Evolutionary conservation across 768 basidiomycete genomes (phyloP).

Genomic region (Calocybe cyanea): DNA sequence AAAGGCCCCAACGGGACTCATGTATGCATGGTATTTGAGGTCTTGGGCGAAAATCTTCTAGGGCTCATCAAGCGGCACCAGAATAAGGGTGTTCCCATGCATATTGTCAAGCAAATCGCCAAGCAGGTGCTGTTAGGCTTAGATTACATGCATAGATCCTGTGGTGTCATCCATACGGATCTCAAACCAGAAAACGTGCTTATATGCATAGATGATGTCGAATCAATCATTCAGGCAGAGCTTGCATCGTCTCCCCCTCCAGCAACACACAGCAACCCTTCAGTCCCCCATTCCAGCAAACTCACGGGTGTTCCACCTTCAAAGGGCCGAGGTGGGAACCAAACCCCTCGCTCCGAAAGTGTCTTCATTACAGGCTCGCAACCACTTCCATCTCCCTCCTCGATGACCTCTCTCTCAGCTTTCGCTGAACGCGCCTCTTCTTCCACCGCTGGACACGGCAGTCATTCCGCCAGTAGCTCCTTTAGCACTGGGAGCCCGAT

Average conservation of each 20-base stretch:
- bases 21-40: conserved; percentile 99
- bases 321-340: conserved; percentile 92
- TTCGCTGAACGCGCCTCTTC: conserved; percentile 11
- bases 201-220: conserved; percentile 95
- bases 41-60: conserved; percentile 93
- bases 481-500: conserved; percentile 47
- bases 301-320: conserved; percentile 92
- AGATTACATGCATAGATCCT: conserved; percentile 97
- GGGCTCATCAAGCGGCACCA: conserved; percentile 98
- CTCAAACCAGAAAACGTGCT: conserved; percentile 98
- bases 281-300: conserved; percentile 48
- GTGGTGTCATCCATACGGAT: conserved; percentile 96
- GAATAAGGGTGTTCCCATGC: conserved; percentile 95
- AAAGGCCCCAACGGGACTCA: conserved; percentile 95
- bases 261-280: conserved; percentile 19
- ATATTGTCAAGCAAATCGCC: conserved; percentile 90
- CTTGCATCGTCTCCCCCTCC: conserved; percentile 51
- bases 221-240: conserved; percentile 85
- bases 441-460: not conserved
- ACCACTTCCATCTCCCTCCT: conserved; percentile 84
- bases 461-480: conserved; percentile 27
- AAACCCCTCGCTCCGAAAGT: conserved; percentile 81
- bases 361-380: conserved; percentile 88
- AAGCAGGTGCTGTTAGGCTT: conserved; percentile 94
- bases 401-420: conserved; percentile 24